Evolutionary conservation across 257 asterid species (phyloP), one percentile per base, ranked within the genome.

Genomic region (Catharanthus roseus): DNA sequence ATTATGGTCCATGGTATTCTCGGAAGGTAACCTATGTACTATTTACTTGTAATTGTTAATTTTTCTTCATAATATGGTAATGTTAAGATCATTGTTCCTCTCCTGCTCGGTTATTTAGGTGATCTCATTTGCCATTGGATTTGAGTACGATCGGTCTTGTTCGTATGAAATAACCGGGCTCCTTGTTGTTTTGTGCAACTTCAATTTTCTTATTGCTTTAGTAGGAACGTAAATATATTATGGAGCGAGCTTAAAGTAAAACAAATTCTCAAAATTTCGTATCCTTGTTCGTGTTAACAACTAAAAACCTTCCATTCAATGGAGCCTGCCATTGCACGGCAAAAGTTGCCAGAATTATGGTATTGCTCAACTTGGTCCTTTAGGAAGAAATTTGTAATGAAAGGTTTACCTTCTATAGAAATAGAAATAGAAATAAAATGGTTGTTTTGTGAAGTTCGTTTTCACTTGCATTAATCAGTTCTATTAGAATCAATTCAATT

Each of bases 1-100:
- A 83, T 95, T 61, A 82, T 95, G 97, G 95, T 95, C 53, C 99
- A 95, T 68, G 99, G 99, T 62, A 95, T 95, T 78, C 96, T 95
- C 6, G 99, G 99, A 73, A 95, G 99, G 99, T 93, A 81, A 24
- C 19, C 33, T 3, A 65, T 21, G 42, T 13, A 68, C 24, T 44
- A 51, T 72, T 21, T 47, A 44, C 39, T 0, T 47, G 24, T 26
- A 41, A 2, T 24, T 11, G 6, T 1, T 13, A 13, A 16, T 62
- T 45, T 62, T 72, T 60, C 24, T 33, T 41, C 21, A n/a, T 19
- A 6, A 29, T 18, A 19, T 5, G 9, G 67, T 34, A n/a, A 36
- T 28, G 41, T 58, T 31, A 58, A 58, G 65, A 29, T 15, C 65
- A 13, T 29, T 58, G 23, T n/a, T 58, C 15, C 24, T 29, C 23